Conservation (phyloP, 352 stramenopile genomes). For the Globisporangium splendens region DNA sequence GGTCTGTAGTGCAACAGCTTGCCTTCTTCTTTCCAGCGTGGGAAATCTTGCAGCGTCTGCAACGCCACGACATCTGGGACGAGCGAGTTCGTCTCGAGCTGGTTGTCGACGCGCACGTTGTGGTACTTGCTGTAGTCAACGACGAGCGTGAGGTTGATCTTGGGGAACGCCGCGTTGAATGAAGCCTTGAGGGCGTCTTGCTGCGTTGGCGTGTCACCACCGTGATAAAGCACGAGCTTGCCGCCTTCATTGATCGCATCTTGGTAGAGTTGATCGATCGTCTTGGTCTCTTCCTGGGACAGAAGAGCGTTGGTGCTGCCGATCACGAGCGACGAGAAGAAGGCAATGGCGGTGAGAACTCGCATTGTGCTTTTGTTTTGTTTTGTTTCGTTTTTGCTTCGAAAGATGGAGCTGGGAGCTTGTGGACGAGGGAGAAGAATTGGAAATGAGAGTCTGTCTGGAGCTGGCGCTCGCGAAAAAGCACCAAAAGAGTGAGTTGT, state of each 20-base stretch:
- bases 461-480: no score
- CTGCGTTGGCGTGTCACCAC: conserved; percentile 30
- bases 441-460: no score
- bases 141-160: conserved; percentile 60
- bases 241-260: conserved; percentile 49
- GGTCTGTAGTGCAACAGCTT: conserved; percentile 55
- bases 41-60: conserved; percentile 55
- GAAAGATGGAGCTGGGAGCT: no score
- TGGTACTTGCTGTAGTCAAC: conserved; percentile 54
- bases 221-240: conserved; percentile 44
- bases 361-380: no score
- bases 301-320: no score
- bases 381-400: no score
- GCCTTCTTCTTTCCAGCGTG: conserved; percentile 35
- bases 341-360: no score
- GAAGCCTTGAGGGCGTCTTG: conserved; percentile 19
- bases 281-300: conserved; percentile 37
- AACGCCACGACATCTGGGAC: conserved; percentile 40
- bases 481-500: no score
- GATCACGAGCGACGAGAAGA: no score
- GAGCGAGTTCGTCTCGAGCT: conserved; percentile 40
- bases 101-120: conserved; percentile 19
- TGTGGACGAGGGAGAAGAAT: no score
- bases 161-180: conserved; percentile 31
- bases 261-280: conserved; percentile 39